Conservation (phyloP, 2,329 filamentous ascomycete genomes). For the Claviceps africana region DNA sequence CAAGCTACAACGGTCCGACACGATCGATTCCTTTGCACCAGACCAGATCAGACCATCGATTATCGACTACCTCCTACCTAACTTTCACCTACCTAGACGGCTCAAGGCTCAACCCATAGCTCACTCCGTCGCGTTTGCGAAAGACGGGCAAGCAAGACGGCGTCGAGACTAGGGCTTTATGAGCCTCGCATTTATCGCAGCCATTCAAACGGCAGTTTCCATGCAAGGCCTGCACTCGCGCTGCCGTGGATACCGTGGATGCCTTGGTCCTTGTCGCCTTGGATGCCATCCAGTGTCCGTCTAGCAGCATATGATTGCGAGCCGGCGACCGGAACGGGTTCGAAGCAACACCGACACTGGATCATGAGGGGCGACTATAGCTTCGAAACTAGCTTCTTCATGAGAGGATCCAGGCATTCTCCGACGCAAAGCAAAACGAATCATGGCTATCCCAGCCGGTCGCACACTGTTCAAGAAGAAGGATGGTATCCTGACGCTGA, state of each 20-base stretch:
- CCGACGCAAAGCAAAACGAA: not conserved
- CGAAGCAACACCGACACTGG: not conserved
- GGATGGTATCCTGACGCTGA: slow-evolving; percentile 69
- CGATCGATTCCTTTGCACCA: no score
- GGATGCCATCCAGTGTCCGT: not conserved
- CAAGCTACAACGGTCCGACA: no score
- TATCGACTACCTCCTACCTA: no score
- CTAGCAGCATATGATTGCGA: not conserved
- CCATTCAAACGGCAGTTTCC: not conserved
- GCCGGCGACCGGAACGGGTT: not conserved
- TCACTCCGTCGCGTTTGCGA: not conserved
- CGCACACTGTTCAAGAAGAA: slow-evolving; percentile 86
- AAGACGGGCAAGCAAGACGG: not conserved
- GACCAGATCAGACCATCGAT: no score
- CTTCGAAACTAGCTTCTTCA: not conserved
- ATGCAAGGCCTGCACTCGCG: not conserved
- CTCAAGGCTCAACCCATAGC: not conserved
- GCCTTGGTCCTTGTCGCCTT: not conserved
- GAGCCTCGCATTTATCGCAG: not conserved
- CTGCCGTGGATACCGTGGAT: not conserved
- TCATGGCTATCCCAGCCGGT: slow-evolving; percentile 48
- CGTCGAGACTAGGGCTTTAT: not conserved
- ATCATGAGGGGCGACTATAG: not conserved
- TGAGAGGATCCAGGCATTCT: not conserved
- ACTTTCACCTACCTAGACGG: no score